Percentiles rank a stretch among this genome's conserved stretches.
Conservation (phyloP, 352 stramenopile species). For the Phytophthora aleatoria region DNA sequence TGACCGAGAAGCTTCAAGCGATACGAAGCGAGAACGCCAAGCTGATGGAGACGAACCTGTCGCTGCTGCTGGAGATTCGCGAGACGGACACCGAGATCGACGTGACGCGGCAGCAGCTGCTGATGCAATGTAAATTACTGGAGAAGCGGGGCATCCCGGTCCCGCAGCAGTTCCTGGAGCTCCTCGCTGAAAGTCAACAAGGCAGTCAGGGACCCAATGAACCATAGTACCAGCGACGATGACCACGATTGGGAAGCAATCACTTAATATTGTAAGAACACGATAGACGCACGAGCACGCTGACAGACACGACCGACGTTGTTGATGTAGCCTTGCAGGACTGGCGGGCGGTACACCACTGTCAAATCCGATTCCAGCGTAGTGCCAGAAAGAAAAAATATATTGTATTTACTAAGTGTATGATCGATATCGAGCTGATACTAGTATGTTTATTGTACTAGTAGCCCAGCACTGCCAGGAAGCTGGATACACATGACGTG, state of each 20-base stretch:
- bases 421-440: too few relatives aligned
- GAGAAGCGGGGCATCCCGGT: conserved; percentile 31
- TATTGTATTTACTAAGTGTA: too few relatives aligned
- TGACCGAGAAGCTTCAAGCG: conserved; percentile 33
- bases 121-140: conserved; percentile 33
- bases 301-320: too few relatives aligned
- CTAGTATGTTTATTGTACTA: not conserved
- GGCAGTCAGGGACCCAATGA: conserved; percentile 7
- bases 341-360: too few relatives aligned
- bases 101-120: conserved; percentile 30
- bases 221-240: not conserved
- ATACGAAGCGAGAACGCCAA: conserved; percentile 47
- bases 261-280: not conserved
- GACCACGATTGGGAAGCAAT: not conserved
- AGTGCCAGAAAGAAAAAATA: too few relatives aligned
- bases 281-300: too few relatives aligned
- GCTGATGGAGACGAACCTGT: conserved; percentile 64
- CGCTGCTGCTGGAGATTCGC: conserved; percentile 55
- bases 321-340: too few relatives aligned
- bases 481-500: conserved; percentile 35
- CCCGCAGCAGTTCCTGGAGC: conserved; percentile 33
- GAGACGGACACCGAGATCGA: conserved; percentile 51
- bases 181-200: conserved; percentile 28
- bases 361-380: too few relatives aligned
- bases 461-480: conserved; percentile 35